Conservation (phyloP, 2,329 filamentous ascomycete genomes). For the Allantophomopsis lycopodina region DNA sequence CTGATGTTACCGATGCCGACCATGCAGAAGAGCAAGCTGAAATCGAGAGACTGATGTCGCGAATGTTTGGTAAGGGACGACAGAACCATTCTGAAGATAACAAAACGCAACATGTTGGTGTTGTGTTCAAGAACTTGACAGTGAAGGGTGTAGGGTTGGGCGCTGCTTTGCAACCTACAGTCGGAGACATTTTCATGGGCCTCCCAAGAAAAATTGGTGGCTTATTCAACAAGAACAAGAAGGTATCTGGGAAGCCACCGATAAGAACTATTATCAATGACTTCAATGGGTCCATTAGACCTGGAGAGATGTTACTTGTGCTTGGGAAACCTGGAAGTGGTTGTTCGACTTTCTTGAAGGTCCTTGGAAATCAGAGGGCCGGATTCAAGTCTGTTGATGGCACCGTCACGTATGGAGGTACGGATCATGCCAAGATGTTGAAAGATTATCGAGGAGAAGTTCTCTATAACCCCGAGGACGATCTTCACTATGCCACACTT, state of each 20-base stretch:
- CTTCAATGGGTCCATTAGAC: conserved; percentile 17
- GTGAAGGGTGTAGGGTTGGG: conserved; percentile 58
- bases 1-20: conserved; percentile 6
- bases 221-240: conserved; percentile 2
- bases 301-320: conserved; percentile 34
- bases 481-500: conserved; percentile 66
- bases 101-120: conserved; percentile 53
- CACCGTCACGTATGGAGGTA: conserved; percentile 37
- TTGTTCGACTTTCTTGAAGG: conserved; percentile 22
- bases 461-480: conserved; percentile 64
- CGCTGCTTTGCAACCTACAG: conserved; percentile 34
- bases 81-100: conserved; percentile 56
- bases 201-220: conserved; percentile 7
- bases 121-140: conserved; percentile 17
- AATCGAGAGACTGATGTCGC: conserved; percentile 49
- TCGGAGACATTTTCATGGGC: conserved; percentile 21
- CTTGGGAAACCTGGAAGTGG: conserved; percentile 31
- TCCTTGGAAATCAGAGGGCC: conserved; percentile 16
- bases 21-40: conserved; percentile 29
- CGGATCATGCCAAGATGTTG: conserved; percentile 34
- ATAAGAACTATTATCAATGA: conserved; percentile 5
- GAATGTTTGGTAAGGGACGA: conserved; percentile 54
- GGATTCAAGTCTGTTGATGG: conserved; percentile 19
- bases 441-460: conserved; percentile 51
- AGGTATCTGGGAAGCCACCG: not conserved